phyloP scores from a whole-genome alignment of 805 yeast genomes.

The Wickerhamomyces chambardii region DNA sequence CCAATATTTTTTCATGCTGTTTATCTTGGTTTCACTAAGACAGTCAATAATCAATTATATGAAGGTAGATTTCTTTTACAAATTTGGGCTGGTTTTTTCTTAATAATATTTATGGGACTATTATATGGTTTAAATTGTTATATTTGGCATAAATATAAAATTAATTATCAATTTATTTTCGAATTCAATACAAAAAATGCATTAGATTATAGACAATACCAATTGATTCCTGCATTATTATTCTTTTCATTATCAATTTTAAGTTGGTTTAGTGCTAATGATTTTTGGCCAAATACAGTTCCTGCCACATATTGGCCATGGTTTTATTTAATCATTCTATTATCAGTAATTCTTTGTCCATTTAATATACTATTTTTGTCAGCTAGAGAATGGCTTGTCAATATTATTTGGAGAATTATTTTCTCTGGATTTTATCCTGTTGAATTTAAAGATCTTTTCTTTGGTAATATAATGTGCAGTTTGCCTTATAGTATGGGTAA shows the following conservation, averaged over 20 bases:
- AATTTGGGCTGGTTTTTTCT: constrained; percentile 87
- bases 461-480: constrained; percentile 88
- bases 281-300: constrained; percentile 51
- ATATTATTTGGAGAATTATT: constrained; percentile 61
- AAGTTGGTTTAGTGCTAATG: constrained; percentile 67
- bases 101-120: constrained; percentile 49
- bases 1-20: constrained; percentile 62
- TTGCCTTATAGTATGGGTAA: constrained; percentile 85
- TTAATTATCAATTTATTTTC: constrained; percentile 87
- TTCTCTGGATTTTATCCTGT: constrained; percentile 89
- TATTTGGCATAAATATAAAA: constrained; percentile 65
- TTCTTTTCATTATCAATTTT: constrained; percentile 50
- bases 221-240: constrained; percentile 53
- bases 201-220: constrained; percentile 55
- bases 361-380: constrained; percentile 42
- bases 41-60: constrained; percentile 31
- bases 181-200: constrained; percentile 71
- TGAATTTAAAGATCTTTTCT: constrained; percentile 87
- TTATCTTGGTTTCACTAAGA: constrained; percentile 36
- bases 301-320: constrained; percentile 77
- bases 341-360: constrained; percentile 50
- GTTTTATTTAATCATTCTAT: constrained; percentile 49
- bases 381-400: constrained; percentile 70
- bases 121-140: constrained; percentile 62
- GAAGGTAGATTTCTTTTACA: constrained; percentile 64